A percentile compares a stretch with the other conserved stretches of the same genome.
These are phyloP conservation scores for Cinchona pubescens DNA, from an alignment of 257 asterid species.

Conservation along the genomic window DNA sequence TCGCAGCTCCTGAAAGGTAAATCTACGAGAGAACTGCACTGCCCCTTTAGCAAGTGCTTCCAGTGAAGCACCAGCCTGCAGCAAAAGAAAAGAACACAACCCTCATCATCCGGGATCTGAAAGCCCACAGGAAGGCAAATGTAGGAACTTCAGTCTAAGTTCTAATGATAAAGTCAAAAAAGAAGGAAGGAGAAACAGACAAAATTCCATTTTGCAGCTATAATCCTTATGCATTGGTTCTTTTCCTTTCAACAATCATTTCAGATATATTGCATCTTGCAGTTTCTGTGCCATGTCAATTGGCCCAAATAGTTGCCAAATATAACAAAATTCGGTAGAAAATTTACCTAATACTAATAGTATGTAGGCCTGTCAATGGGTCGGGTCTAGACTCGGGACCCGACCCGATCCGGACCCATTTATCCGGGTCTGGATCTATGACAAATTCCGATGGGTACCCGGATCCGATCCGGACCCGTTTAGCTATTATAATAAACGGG, in stretches of 20 bases:
- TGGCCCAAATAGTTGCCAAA: background rate
- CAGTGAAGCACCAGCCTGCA: slow-evolving; percentile 81
- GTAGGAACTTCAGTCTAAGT: background rate
- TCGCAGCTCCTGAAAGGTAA: slow-evolving; percentile 60
- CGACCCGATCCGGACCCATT: too few species aligned
- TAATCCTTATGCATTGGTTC: background rate
- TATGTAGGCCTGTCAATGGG: too few species aligned
- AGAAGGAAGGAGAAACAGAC: background rate
- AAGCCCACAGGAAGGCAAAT: background rate
- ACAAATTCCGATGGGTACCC: too few species aligned
- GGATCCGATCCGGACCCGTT: too few species aligned
- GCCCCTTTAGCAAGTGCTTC: slow-evolving; percentile 98
- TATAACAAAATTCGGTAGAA: too few species aligned
- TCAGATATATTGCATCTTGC: background rate
- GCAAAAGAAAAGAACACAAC: slow-evolving; percentile 16
- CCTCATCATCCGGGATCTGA: slow-evolving; percentile 2
- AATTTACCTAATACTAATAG: too few species aligned
- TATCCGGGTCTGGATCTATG: too few species aligned
- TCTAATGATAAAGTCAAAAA: background rate
- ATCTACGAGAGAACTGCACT: slow-evolving; percentile 77
- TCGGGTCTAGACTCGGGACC: too few species aligned
- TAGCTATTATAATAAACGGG: too few species aligned
- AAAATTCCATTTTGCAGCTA: background rate
- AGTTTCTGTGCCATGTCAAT: background rate
- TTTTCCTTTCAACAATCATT: background rate